Conservation (phyloP, 352 stramenopile genomes). For the Thalassiosira livingstoniorum region DNA sequence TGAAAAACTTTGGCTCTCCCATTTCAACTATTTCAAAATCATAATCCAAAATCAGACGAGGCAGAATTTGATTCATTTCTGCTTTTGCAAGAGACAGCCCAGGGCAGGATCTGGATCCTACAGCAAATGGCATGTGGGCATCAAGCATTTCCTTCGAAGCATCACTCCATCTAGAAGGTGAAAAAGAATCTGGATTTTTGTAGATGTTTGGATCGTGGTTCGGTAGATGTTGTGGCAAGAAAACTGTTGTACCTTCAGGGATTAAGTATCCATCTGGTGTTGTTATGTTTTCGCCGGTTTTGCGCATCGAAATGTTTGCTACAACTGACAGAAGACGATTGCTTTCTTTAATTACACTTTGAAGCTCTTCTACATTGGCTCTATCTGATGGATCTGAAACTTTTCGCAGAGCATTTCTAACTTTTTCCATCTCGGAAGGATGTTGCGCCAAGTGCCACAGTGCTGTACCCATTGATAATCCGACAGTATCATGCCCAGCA, state of each 20-base stretch:
- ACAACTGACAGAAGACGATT: constrained; percentile 3
- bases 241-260: constrained; percentile 5
- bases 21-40: constrained; percentile 5
- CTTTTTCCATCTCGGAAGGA: neutral
- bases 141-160: constrained; percentile 6
- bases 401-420: neutral
- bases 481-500: constrained; percentile 12
- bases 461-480: neutral
- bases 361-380: neutral
- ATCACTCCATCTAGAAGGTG: constrained; percentile 10
- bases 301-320: constrained; percentile 3
- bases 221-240: constrained; percentile 1
- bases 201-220: constrained; percentile 5
- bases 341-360: constrained; percentile 12
- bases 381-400: neutral
- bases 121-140: constrained; percentile 15
- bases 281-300: neutral
- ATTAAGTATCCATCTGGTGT: constrained; percentile 6
- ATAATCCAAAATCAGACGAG: constrained; percentile 4
- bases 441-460: neutral
- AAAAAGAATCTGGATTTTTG: constrained; percentile 9
- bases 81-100: constrained; percentile 10
- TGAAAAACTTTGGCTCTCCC: constrained; percentile 3
- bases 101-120: neutral
- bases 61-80: constrained; percentile 8